phyloP scores from a whole-genome alignment of 176 grass and related monocot species.

The Bothriochloa decipiens region DNA sequence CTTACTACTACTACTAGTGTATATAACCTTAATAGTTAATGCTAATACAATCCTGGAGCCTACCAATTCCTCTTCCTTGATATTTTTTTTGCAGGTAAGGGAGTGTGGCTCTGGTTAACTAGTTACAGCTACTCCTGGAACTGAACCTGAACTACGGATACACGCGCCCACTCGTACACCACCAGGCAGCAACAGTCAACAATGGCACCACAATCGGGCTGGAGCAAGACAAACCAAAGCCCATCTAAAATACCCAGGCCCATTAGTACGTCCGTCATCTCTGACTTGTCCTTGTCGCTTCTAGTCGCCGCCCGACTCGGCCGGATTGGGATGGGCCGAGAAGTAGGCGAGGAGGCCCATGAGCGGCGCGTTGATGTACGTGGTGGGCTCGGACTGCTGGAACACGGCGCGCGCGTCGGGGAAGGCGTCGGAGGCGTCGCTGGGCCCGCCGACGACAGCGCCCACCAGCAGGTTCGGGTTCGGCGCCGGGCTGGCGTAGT shows the following conservation, averaged over 20 bases:
- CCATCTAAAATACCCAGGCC: slow-evolving; percentile 9
- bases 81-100: slow-evolving; percentile 29
- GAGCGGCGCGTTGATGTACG: slow-evolving; percentile 89
- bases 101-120: not conserved
- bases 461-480: slow-evolving; percentile 84
- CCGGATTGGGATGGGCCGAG: slow-evolving; percentile 64
- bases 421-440: slow-evolving; percentile 69
- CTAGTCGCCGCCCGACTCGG: slow-evolving; percentile 39
- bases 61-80: slow-evolving; percentile 13
- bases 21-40: not conserved
- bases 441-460: slow-evolving; percentile 81
- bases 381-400: slow-evolving; percentile 91
- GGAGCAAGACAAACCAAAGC: not conserved
- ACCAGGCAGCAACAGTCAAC: not conserved
- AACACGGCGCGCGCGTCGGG: slow-evolving; percentile 67
- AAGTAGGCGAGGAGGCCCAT: slow-evolving; percentile 81
- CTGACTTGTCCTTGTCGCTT: not conserved
- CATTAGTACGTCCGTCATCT: slow-evolving; percentile 33
- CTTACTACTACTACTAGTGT: not conserved
- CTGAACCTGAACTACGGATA: slow-evolving; percentile 4
- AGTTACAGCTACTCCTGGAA: not conserved
- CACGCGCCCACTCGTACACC: not conserved
- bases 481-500: slow-evolving; percentile 57
- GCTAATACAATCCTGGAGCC: slow-evolving; percentile 4
- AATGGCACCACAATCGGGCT: not conserved